Conservation (phyloP, 495 filamentous ascomycete genomes). For the Penicillium dipodomyicola region DNA sequence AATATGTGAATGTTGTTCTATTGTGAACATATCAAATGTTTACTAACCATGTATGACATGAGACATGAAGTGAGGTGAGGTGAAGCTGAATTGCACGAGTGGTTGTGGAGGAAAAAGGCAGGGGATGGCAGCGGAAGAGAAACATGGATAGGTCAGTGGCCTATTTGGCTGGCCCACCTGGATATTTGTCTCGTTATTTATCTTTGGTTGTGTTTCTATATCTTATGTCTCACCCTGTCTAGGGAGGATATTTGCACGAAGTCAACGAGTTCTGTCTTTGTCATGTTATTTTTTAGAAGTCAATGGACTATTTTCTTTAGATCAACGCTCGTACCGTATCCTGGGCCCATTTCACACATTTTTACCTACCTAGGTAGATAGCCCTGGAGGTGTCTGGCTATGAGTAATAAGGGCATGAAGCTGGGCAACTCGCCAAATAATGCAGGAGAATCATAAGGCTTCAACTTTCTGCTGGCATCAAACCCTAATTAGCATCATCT, state of each 20-base stretch:
- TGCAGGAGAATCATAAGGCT: not conserved
- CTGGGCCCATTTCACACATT: not conserved
- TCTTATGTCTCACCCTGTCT: not conserved
- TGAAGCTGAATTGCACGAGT: not conserved
- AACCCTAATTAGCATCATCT: not conserved
- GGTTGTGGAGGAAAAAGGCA: not conserved
- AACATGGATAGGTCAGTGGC: conserved; percentile 7
- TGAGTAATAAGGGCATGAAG: not conserved
- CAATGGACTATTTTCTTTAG: conserved; percentile 6
- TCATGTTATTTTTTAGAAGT: conserved; percentile 9
- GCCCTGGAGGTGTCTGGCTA: not conserved
- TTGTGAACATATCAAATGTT: conserved; percentile 1
- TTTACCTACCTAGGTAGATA: too few species aligned
- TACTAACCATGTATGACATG: conserved; percentile 8
- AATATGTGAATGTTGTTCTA: conserved; percentile 5
- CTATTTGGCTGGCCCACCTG: conserved; percentile 9
- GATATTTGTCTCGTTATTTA: not conserved
- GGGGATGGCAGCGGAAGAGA: not conserved
- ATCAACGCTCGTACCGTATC: not conserved
- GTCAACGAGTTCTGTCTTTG: conserved; percentile 15
- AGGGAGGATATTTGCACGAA: conserved; percentile 4
- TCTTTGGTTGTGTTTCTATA: conserved; percentile 16
- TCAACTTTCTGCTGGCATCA: not conserved
- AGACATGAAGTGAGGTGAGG: conserved; percentile 7
- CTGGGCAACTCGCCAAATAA: not conserved